A percentile compares a stretch with the other conserved stretches of the same genome.
phyloP scores from a whole-genome alignment of 2,329 filamentous ascomycete species.

The Pezicula radicicola region DNA sequence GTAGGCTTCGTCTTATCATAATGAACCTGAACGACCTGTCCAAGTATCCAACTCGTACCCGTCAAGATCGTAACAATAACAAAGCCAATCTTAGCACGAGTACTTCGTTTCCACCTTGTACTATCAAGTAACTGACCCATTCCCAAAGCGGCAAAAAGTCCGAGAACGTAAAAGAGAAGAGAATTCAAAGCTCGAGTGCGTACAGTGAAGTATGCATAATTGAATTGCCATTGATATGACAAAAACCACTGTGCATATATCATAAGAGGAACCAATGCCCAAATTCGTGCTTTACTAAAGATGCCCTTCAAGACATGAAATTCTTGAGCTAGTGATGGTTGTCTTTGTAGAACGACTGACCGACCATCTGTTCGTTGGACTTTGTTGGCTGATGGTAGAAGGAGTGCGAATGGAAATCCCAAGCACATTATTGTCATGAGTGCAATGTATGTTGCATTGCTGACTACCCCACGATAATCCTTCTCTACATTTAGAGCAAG shows the following conservation, averaged over 20 bases:
- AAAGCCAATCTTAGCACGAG: conserved; percentile 10
- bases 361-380: conserved; percentile 14
- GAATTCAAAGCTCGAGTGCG: conserved; percentile 11
- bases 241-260: conserved; percentile 10
- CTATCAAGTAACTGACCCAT: conserved; percentile 14
- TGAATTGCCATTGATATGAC: conserved; percentile 18
- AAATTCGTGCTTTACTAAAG: conserved; percentile 1
- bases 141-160: conserved; percentile 2
- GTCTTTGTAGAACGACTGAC: conserved; percentile 6
- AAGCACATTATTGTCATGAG: conserved; percentile 17
- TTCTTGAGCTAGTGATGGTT: conserved; percentile 3
- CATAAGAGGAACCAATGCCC: conserved; percentile 9
- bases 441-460: conserved; percentile 10
- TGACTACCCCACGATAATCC: conserved; percentile 9
- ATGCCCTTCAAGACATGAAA: conserved; percentile 5
- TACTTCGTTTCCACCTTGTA: conserved; percentile 1
- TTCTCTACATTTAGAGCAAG: conserved; percentile 10
- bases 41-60: conserved; percentile 13
- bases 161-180: conserved; percentile 5
- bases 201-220: conserved; percentile 17
- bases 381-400: conserved; percentile 3
- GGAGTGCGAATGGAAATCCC: conserved; percentile 10
- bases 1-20: conserved; percentile 8
- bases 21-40: conserved; percentile 9
- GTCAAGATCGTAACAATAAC: conserved; percentile 4